phyloP scores from a whole-genome alignment of 169 alveolate species.

The Babesia ovata region DNA sequence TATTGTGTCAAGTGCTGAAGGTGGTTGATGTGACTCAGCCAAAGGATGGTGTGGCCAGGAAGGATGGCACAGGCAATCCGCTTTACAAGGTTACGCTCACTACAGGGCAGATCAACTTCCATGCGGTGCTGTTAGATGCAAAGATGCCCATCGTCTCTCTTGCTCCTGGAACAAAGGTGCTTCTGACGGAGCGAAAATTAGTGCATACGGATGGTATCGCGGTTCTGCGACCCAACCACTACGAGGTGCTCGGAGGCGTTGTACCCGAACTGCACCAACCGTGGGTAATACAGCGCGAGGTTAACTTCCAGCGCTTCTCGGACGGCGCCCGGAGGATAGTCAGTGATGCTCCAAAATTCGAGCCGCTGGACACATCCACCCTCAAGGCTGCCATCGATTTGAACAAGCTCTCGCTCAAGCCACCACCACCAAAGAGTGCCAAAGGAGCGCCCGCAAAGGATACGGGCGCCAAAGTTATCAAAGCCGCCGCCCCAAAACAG shows the following conservation, averaged over 20 bases:
- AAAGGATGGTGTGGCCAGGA: background rate
- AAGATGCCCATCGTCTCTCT: background rate
- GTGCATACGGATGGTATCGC: constrained; percentile 4
- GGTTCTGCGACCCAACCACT: constrained; percentile 7
- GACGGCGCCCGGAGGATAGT: background rate
- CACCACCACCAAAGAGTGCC: background rate
- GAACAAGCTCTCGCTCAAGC: background rate
- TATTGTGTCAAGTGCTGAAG: constrained; percentile 21
- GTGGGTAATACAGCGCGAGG: constrained; percentile 40
- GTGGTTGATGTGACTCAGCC: constrained; percentile 33
- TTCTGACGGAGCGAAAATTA: constrained; percentile 10
- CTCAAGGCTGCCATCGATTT: background rate
- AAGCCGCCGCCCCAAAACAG: background rate
- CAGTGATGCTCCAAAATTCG: constrained; percentile 26
- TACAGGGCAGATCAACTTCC: constrained; percentile 17
- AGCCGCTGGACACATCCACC: constrained; percentile 5
- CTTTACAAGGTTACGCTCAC: constrained; percentile 27
- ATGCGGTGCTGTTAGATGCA: constrained; percentile 14
- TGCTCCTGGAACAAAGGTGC: constrained; percentile 34
- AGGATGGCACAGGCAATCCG: constrained; percentile 11
- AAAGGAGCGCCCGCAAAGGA: background rate
- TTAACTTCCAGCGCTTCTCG: constrained; percentile 3
- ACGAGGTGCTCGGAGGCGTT: constrained; percentile 17
- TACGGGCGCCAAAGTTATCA: background rate
- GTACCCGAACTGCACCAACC: constrained; percentile 4